Evolutionary conservation across 805 yeast genomes (phyloP).

Genomic region (Lachancea meyersii): DNA sequence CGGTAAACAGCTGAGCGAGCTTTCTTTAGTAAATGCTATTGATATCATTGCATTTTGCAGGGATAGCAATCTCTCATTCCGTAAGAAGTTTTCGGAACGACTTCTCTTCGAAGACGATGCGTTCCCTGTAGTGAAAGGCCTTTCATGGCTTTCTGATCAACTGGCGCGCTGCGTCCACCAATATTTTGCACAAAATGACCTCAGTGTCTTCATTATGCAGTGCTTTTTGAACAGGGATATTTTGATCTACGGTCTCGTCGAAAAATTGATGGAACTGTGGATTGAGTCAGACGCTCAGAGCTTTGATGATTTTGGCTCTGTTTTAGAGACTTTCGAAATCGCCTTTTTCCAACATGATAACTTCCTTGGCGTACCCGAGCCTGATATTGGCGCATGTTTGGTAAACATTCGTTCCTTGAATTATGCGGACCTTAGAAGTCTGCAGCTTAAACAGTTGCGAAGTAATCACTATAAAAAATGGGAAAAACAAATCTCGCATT

Average conservation of each 20-base stretch:
- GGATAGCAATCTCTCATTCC: constrained; percentile 53
- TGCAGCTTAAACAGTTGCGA: constrained; percentile 45
- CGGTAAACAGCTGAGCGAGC: constrained; percentile 9
- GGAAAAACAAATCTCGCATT: constrained; percentile 40
- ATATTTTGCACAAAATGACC: constrained; percentile 25
- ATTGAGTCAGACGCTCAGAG: constrained; percentile 48
- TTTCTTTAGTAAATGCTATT: constrained; percentile 41
- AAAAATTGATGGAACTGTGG: constrained; percentile 58
- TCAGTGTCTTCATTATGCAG: constrained; percentile 26
- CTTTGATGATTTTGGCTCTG: constrained; percentile 44
- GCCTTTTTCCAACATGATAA: constrained; percentile 3
- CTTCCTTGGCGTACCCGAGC: constrained; percentile 6
- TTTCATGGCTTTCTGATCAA: constrained; percentile 30
- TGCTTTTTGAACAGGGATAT: constrained; percentile 39
- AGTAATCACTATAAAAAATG: constrained; percentile 37
- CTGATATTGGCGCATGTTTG: constrained; percentile 40
- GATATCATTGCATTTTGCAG: constrained; percentile 50
- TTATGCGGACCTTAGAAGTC: constrained; percentile 46
- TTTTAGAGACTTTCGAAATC: constrained; percentile 35
- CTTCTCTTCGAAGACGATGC: constrained; percentile 51
- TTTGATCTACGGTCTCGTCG: constrained; percentile 51
- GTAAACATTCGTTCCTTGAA: constrained; percentile 38
- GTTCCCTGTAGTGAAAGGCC: constrained; percentile 43
- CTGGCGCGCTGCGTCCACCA: constrained; percentile 22
- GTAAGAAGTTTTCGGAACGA: constrained; percentile 58